Base-by-base conservation (phyloP, 495 filamentous ascomycete species). In the Hypoxylon fragiforme region DNA sequence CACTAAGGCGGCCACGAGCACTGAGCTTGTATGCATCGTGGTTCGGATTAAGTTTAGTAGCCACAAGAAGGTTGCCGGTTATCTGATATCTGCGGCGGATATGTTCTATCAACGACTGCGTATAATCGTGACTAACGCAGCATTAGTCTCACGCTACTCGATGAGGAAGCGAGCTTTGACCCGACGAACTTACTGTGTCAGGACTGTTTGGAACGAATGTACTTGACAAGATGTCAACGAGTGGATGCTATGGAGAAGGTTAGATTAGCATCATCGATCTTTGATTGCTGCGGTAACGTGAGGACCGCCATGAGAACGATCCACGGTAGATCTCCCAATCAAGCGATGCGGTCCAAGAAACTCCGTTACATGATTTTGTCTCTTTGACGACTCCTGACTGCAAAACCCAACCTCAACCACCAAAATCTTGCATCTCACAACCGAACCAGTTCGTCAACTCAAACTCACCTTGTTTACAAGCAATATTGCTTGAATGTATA, bases 201-300 rank as follows among this genome's bases (percentile, higher is more conserved):
- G 74, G 68, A 58, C 58, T 54, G 66, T 66, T 59, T 65, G 64
- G 72, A 84, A 84, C 76, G 81, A 83, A 76, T 79, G 81, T 78
- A 84, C 77, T 84, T 83, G 81, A 83, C 80, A 77, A 70, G 62
- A 41, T 76, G 73, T 77, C 74, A 82, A 81, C 72, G 77, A 83
- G 73, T 65, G 81, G 81, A 69, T 68, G 77, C 76, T 77, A 62
- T 36, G 50, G 20, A 46, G 26, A 35, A 43, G 37, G 45, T 54
- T 35, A 44, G 32, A 58, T 76, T 40, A 73, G 70, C 24, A 39
- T 52, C 12, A 39, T 50, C 30, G 8, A 45, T 44, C 38, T 39
- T 28, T 39, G 26, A 37, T 30, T 39, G 20, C 24, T 18, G 32
- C 37, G 28, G 52, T 38, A 12, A 35, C n/a, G 18, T 40, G 20